Base-by-base conservation (phyloP, 164 flowering plant genomes). In the Paratinospora sagittata region DNA sequence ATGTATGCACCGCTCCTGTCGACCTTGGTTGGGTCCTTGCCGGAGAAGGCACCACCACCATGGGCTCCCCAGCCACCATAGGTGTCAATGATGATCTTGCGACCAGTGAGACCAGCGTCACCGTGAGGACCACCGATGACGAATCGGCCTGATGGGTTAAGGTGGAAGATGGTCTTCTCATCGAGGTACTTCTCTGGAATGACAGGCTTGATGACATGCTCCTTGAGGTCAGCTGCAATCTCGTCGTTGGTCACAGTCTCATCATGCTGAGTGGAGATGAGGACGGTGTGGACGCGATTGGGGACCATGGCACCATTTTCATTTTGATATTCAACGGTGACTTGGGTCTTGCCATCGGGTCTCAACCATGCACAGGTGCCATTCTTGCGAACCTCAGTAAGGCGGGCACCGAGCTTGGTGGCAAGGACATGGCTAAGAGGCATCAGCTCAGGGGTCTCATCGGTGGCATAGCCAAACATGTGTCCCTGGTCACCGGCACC, bases 401-500 rank as follows among this genome's bases (percentile, higher is more conserved):
- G 86, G 60, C 85, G 82, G 9, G 90, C 93, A 10, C 93, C 93
- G 26, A 89, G 87, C 83, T 89, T 89, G 77, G 90, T 89, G 16
- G 90, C 93, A 47, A 89, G 88, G 72, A 89, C 93, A 73, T 87
- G 90, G 77, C 85, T 89, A 55, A 89, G 77, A 41, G 93, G 95
- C 95, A 90, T 90, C 33, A 82, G 69, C 66, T 90, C 95, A 6
- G 89, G 88, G 74, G 95, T 90, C 74, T 90, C 95, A 74, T 90
- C 95, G 14, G 95, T 90, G 68, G 95, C 95, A 77, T 90, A 90
- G 8, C 96, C 95, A 74, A 90, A 90, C 94, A 89, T 89, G 78
- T 88, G 91, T 19, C 94, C 94, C 69, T 89, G 94, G 71, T 89
- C 95, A 77, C 95, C 95, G 34, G 95, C 95, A 71, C 95, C 95